These are phyloP conservation scores for Cocos nucifera DNA, from an alignment of 176 grass and related monocot genomes.

Conservation along the genomic window DNA sequence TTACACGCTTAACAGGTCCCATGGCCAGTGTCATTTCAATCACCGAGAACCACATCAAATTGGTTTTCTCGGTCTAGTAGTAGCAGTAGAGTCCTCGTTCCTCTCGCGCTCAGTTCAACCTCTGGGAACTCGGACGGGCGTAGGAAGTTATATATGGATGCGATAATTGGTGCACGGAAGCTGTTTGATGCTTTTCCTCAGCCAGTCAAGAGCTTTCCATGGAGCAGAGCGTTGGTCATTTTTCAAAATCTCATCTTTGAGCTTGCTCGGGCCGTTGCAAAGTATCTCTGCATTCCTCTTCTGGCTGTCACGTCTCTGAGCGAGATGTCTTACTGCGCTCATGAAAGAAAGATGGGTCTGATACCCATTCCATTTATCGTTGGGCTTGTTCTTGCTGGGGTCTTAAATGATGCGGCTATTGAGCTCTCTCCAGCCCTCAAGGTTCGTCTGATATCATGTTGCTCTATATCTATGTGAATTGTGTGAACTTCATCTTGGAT, in stretches of 20 bases:
- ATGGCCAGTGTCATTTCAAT: neutral
- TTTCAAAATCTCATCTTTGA: slow-evolving; percentile 14
- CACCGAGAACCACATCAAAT: neutral
- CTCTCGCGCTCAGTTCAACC: neutral
- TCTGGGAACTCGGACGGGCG: neutral
- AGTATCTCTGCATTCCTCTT: slow-evolving; percentile 15
- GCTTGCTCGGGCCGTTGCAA: slow-evolving; percentile 3
- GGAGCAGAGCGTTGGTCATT: slow-evolving; percentile 8
- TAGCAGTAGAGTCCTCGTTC: neutral
- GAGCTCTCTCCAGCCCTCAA: slow-evolving; percentile 5
- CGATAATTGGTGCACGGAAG: neutral
- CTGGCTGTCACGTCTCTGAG: slow-evolving; percentile 22
- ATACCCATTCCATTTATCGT: slow-evolving; percentile 12
- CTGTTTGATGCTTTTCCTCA: slow-evolving; percentile 17
- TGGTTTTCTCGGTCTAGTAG: neutral
- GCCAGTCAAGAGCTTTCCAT: slow-evolving; percentile 22
- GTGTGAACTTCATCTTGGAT: too few species aligned
- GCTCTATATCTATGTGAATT: too few species aligned
- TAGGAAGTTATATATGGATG: neutral
- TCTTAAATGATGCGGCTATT: neutral
- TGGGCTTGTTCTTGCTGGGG: slow-evolving; percentile 8
- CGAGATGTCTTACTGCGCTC: slow-evolving; percentile 25
- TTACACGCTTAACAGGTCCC: neutral
- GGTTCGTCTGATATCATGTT: neutral
- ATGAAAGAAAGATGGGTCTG: slow-evolving; percentile 23